Conservation (phyloP, 805 yeast genomes). For the Metschnikowia orientalis region DNA sequence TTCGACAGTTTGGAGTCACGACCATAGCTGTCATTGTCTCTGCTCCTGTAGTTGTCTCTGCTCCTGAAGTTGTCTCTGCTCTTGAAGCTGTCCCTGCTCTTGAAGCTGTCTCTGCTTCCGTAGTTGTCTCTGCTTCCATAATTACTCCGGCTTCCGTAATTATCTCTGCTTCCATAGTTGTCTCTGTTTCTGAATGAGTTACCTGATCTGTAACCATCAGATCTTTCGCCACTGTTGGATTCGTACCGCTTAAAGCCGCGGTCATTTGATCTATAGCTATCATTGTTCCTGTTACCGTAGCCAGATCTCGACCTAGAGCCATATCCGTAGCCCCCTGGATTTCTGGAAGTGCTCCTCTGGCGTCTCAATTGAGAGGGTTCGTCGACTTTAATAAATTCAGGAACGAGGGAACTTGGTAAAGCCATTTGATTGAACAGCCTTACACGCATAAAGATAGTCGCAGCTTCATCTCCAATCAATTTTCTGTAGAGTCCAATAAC, state of each 20-base stretch:
- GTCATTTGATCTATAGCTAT: too few species aligned
- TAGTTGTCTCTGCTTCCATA: background rate
- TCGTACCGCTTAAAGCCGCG: too few species aligned
- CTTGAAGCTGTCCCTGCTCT: background rate
- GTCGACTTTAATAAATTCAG: slow-evolving; percentile 15
- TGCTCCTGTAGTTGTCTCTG: background rate
- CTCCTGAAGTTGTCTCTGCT: too few species aligned
- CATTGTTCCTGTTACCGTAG: too few species aligned
- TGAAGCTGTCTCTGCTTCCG: background rate
- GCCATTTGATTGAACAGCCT: slow-evolving; percentile 14
- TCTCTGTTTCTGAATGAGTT: background rate
- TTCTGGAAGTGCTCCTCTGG: background rate
- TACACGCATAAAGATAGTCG: slow-evolving; percentile 8
- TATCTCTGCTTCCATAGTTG: background rate
- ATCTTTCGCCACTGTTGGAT: too few species aligned
- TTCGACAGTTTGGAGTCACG: background rate
- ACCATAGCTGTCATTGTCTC: slow-evolving; percentile 1
- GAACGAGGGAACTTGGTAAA: slow-evolving; percentile 16
- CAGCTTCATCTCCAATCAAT: slow-evolving; percentile 8
- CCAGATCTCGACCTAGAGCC: too few species aligned
- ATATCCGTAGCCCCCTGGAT: background rate
- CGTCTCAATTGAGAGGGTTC: slow-evolving; percentile 10
- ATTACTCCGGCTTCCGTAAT: background rate
- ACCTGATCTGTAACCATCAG: too few species aligned
- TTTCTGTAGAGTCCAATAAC: slow-evolving; percentile 12